A percentile compares a stretch with the other conserved stretches of the same genome.
Evolutionary conservation across 495 filamentous ascomycete species (phyloP).

Genomic region (Terfezia boudieri): DNA sequence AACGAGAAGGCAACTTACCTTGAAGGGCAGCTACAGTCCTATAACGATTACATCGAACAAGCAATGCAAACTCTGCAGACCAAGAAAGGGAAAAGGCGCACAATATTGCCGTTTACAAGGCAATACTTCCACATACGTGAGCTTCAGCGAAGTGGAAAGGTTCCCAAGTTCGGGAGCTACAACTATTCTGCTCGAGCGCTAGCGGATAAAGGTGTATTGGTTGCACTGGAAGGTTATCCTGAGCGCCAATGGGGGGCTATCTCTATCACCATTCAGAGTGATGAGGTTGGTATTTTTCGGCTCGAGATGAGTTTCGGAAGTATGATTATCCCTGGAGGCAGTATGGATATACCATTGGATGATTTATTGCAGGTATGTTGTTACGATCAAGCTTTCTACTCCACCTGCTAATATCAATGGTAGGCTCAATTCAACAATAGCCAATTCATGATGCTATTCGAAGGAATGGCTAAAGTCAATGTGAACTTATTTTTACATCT

Average conservation of each 20-base stretch:
- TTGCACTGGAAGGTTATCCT: constrained; percentile 62
- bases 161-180: constrained; percentile 91
- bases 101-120: constrained; percentile 91
- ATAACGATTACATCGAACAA: constrained; percentile 98
- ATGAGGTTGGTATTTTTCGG: constrained; percentile 85
- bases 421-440: constrained; percentile 89
- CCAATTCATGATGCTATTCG: constrained; percentile 86
- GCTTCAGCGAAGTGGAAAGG: constrained; percentile 67
- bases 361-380: constrained; percentile 55
- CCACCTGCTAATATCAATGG: constrained; percentile 48
- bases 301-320: constrained; percentile 79
- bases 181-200: constrained; percentile 83
- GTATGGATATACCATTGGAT: constrained; percentile 71
- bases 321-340: constrained; percentile 90
- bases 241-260: constrained; percentile 79
- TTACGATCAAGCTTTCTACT: background rate
- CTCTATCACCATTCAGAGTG: constrained; percentile 80
- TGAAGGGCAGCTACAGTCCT: constrained; percentile 84
- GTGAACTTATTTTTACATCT: constrained; percentile 90
- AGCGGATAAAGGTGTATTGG: constrained; percentile 78
- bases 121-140: constrained; percentile 97
- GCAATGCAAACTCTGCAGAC: constrained; percentile 96
- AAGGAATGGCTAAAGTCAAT: constrained; percentile 67
- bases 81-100: constrained; percentile 88
- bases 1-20: constrained; percentile 83